These are phyloP conservation scores for Chlamydomonas schloesseri DNA, from an alignment of 139 green algal genomes.

Conservation along the genomic window DNA sequence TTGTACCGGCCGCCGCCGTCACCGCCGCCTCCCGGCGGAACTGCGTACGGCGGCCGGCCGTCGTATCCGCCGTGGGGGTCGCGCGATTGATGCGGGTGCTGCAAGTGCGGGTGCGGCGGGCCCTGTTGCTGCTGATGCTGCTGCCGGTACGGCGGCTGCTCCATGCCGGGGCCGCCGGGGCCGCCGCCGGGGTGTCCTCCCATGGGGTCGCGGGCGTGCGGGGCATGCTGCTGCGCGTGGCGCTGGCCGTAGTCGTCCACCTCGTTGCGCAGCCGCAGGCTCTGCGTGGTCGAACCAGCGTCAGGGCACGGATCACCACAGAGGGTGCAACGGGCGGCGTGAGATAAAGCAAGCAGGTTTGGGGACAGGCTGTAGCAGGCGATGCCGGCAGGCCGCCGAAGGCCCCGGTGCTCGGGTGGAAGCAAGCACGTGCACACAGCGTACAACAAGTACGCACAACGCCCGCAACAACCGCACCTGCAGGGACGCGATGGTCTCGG, in stretches of 20 bases:
- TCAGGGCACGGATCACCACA: too few relatives aligned
- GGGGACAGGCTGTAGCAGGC: too few relatives aligned
- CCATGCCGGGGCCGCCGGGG: not conserved
- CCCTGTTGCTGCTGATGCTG: not conserved
- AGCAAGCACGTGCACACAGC: too few relatives aligned
- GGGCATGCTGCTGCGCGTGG: not conserved
- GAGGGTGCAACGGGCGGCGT: too few relatives aligned
- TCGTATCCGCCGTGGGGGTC: not conserved
- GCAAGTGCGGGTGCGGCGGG: not conserved
- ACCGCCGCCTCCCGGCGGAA: too few relatives aligned
- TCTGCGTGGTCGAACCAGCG: too few relatives aligned
- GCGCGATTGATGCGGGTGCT: not conserved
- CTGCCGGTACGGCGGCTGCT: not conserved
- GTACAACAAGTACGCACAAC: not conserved
- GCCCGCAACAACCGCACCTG: not conserved
- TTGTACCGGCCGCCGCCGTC: not conserved
- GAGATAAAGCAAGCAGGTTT: too few relatives aligned
- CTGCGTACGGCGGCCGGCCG: too few relatives aligned
- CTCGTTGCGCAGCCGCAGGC: slow-evolving; percentile 16
- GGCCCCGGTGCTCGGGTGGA: too few relatives aligned
- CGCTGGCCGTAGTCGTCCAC: not conserved
- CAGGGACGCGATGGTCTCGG: slow-evolving; percentile 6
- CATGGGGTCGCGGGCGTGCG: too few relatives aligned
- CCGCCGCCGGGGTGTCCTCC: not conserved
- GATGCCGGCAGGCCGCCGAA: too few relatives aligned